A percentile compares a stretch with the other conserved stretches of the same genome.
These are phyloP conservation scores for Cucumis melo DNA, from an alignment of 306 rosid species.

Conservation along the genomic window DNA sequence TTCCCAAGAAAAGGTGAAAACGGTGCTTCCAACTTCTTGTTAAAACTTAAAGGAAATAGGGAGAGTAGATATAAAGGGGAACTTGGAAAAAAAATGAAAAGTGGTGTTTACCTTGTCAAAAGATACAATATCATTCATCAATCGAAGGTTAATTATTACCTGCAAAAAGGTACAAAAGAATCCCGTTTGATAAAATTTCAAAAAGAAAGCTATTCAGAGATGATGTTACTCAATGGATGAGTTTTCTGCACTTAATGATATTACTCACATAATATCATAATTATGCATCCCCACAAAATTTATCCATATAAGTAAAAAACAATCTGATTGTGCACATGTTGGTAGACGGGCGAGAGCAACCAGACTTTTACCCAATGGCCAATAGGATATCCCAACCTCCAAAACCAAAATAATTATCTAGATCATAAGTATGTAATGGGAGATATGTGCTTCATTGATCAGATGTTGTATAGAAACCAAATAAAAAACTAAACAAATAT, in stretches of 20 bases:
- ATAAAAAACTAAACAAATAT: neutral
- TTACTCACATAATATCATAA: neutral
- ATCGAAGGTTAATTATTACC: constrained; percentile 71
- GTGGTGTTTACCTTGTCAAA: constrained; percentile 63
- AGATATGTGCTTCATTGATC: neutral
- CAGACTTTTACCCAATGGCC: neutral
- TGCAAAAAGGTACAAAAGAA: constrained; percentile 31
- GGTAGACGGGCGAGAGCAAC: neutral
- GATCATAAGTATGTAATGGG: neutral
- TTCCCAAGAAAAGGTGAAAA: neutral
- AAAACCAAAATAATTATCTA: neutral
- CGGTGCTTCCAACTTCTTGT: neutral
- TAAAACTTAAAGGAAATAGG: neutral
- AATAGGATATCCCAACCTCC: neutral
- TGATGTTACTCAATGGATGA: neutral
- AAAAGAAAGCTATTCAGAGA: neutral
- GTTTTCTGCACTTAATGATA: neutral
- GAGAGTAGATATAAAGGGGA: neutral
- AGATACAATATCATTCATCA: constrained; percentile 61
- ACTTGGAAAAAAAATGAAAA: neutral
- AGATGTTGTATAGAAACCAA: neutral
- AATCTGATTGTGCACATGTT: neutral
- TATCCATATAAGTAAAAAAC: neutral
- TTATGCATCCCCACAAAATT: neutral
- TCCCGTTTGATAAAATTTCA: neutral